These are phyloP conservation scores for Ganoderma lucidum DNA, from an alignment of 1,284 basidiomycete genomes.

Conservation along the genomic window DNA sequence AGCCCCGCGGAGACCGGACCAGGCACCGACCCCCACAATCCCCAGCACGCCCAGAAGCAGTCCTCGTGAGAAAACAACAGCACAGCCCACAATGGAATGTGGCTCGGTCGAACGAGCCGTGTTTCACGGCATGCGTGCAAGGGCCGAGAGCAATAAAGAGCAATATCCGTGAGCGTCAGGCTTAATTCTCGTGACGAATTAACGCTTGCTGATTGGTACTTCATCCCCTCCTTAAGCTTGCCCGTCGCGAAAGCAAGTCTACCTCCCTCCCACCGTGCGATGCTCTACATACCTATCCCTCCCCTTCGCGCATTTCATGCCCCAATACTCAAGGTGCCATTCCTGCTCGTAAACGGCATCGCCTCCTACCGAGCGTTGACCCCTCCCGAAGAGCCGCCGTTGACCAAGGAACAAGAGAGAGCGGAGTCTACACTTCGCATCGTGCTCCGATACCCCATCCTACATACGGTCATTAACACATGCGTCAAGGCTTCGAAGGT, in stretches of 20 bases:
- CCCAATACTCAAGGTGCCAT: conserved; percentile 4
- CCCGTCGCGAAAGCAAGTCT: background rate
- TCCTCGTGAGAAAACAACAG: background rate
- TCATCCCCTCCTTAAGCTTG: background rate
- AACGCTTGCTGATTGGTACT: background rate
- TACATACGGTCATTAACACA: background rate
- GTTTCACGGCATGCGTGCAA: background rate
- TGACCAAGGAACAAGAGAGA: background rate
- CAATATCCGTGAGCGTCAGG: background rate
- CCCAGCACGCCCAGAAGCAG: background rate
- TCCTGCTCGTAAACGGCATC: conserved; percentile 9
- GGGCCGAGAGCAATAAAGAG: background rate
- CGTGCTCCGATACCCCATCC: background rate
- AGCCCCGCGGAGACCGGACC: background rate
- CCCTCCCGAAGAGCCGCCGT: conserved; percentile 2
- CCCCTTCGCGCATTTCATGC: background rate
- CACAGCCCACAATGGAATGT: background rate
- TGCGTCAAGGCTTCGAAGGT: conserved; percentile 4
- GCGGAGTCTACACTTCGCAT: background rate
- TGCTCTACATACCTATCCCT: conserved; percentile 1
- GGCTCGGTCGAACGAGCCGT: conserved; percentile 2
- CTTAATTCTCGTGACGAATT: background rate
- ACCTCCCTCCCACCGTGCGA: background rate
- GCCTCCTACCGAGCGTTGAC: conserved; percentile 2
- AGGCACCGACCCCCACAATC: background rate